phyloP scores from a whole-genome alignment of 345 rosid genomes.

The Pugionium dolabratum region DNA sequence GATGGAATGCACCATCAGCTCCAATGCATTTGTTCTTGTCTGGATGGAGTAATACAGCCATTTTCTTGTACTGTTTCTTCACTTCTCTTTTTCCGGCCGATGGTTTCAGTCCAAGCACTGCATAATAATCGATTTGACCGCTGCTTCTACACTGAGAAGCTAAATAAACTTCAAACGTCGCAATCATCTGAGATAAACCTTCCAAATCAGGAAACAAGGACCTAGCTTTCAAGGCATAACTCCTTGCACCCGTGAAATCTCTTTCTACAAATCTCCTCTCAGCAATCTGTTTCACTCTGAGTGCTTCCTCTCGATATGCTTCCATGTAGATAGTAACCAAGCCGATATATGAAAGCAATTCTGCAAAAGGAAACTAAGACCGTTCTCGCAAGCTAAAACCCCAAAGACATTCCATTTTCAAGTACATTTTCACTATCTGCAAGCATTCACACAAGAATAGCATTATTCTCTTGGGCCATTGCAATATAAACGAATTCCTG shows the following conservation, averaged over 20 bases:
- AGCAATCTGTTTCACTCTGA: slow-evolving; percentile 78
- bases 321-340: slow-evolving; percentile 58
- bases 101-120: slow-evolving; percentile 89
- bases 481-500: slow-evolving; percentile 12
- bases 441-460: slow-evolving; percentile 28
- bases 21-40: slow-evolving; percentile 79
- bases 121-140: slow-evolving; percentile 77
- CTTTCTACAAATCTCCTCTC: slow-evolving; percentile 80
- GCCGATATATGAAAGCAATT: slow-evolving; percentile 37
- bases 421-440: slow-evolving; percentile 51
- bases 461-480: slow-evolving; percentile 18
- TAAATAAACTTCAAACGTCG: slow-evolving; percentile 85
- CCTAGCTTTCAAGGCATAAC: slow-evolving; percentile 79
- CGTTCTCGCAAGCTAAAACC: slow-evolving; percentile 36
- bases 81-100: slow-evolving; percentile 80
- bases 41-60: slow-evolving; percentile 94
- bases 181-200: slow-evolving; percentile 89
- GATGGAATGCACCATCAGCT: slow-evolving; percentile 96
- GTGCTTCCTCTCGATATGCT: slow-evolving; percentile 71
- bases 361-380: slow-evolving; percentile 43
- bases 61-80: slow-evolving; percentile 86
- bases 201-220: slow-evolving; percentile 74
- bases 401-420: slow-evolving; percentile 34
- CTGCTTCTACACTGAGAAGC: slow-evolving; percentile 70
- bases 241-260: slow-evolving; percentile 78